phyloP scores from a whole-genome alignment of 169 alveolate genomes.

The Theileria parva region DNA sequence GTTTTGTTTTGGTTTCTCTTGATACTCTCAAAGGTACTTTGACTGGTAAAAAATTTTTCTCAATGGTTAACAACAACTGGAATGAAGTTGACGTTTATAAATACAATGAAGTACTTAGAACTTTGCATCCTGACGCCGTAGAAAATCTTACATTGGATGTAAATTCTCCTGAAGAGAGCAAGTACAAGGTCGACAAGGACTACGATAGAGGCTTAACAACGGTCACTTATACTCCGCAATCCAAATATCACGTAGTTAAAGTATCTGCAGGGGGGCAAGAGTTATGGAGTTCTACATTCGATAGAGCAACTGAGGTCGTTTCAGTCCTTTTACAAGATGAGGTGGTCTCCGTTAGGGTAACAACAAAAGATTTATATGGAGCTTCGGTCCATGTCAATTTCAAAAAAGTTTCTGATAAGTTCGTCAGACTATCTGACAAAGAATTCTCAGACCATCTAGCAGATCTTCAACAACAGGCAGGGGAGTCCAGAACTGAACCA shows the following conservation, averaged over 20 bases:
- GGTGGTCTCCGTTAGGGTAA: background rate
- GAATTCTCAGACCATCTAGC: background rate
- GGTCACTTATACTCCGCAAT: background rate
- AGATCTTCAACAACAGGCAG: background rate
- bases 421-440: background rate
- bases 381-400: background rate
- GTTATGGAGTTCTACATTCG: background rate
- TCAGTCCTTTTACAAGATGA: background rate
- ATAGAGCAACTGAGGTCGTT: background rate
- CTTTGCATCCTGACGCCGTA: background rate
- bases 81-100: background rate
- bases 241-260: background rate
- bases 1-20: background rate
- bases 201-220: slow-evolving; percentile 2
- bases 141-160: background rate
- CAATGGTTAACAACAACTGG: background rate
- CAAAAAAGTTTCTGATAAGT: background rate
- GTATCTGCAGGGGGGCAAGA: background rate
- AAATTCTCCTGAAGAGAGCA: background rate
- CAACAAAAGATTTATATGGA: background rate
- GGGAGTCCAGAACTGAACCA: background rate
- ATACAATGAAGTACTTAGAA: background rate
- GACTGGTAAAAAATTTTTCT: background rate
- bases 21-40: background rate
- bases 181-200: background rate